Evolutionary conservation across 345 rosid species (phyloP).

Genomic region (Salix arbutifolia): DNA sequence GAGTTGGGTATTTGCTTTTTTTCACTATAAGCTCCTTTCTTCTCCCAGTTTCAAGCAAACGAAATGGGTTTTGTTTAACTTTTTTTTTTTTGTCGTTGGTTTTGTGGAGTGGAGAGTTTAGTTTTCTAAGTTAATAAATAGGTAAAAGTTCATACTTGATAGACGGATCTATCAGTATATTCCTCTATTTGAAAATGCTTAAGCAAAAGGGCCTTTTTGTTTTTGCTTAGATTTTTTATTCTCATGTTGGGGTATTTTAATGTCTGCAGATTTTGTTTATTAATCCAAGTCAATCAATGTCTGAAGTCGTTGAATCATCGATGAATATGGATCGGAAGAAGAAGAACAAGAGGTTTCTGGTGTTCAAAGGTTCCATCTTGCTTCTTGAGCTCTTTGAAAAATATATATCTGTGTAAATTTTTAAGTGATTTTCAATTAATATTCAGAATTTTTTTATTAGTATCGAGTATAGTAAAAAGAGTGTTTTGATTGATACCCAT

Average conservation of each 20-base stretch:
- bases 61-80: background rate
- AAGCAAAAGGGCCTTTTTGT: background rate
- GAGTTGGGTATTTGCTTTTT: background rate
- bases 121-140: background rate
- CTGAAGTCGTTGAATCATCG: background rate
- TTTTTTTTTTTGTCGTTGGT: background rate
- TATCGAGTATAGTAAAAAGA: background rate
- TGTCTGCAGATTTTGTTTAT: background rate
- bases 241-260: background rate
- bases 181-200: background rate
- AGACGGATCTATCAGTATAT: background rate
- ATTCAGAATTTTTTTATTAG: background rate
- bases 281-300: slow-evolving; percentile 5
- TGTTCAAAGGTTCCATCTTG: background rate
- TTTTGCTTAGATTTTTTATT: background rate
- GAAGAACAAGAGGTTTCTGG: slow-evolving; percentile 9
- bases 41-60: background rate
- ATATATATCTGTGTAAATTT: background rate
- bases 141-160: background rate
- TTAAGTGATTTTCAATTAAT: background rate
- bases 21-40: background rate
- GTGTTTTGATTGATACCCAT: background rate
- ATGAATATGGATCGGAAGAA: slow-evolving; percentile 5
- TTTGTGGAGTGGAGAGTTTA: background rate
- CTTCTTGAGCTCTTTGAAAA: background rate